Conservation (phyloP, 106 monocot species). For the Dendrobium nobile region DNA sequence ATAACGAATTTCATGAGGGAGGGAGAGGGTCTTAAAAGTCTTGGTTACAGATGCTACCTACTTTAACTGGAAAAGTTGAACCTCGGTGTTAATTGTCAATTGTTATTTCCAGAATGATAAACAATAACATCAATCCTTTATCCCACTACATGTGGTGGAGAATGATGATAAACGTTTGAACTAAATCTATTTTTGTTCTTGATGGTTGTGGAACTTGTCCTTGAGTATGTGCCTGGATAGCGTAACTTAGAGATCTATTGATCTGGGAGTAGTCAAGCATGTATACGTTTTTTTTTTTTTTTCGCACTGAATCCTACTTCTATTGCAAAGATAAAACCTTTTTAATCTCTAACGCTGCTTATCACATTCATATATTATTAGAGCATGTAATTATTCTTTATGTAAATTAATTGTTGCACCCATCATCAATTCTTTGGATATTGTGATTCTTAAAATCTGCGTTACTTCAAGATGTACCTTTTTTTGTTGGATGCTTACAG, state of each 20-base stretch:
- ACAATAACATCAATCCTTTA: no score
- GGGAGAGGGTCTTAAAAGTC: not conserved
- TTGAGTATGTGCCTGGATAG: no score
- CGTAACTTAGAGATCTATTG: no score
- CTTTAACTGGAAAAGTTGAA: not conserved
- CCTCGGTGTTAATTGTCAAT: not conserved
- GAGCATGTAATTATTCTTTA: not conserved
- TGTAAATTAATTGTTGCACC: not conserved
- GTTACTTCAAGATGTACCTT: not conserved
- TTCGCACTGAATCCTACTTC: no score
- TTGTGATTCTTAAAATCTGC: not conserved
- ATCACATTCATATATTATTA: not conserved
- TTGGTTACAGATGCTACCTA: not conserved
- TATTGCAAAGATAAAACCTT: not conserved
- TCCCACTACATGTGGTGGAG: no score
- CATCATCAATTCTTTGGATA: not conserved
- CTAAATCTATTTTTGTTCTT: no score
- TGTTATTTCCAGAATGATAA: not conserved
- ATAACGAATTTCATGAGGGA: not conserved
- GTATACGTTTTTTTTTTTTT: no score
- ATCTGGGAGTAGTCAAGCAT: no score
- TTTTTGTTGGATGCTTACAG: slow-evolving; percentile 24
- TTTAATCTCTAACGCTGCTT: not conserved
- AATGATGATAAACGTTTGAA: not conserved
- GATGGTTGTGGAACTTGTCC: no score